Base-by-base conservation (phyloP, 2,329 filamentous ascomycete genomes). In the Colletotrichum truncatum region DNA sequence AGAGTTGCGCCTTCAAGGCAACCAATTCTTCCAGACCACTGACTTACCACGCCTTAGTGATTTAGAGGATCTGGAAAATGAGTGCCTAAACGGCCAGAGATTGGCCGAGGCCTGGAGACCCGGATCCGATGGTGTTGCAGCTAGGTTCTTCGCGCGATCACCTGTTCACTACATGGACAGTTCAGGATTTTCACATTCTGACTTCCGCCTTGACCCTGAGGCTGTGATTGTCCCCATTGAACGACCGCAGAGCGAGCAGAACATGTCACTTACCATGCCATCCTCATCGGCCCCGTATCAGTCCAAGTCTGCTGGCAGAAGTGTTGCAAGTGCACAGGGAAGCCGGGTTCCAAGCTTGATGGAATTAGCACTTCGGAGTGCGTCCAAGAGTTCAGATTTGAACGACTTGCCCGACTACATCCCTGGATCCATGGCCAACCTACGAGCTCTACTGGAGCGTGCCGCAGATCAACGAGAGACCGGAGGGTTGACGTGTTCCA, bases 1-100 rank as follows among this genome's bases (percentile, higher is more conserved):
- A 11, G 80, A 81, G 4, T 75, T 92, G n/a, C 80, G 79, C 25
- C 69, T 90, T 3, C 84, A 87, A 59, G 89, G 90, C 1, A 93
- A 93, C 70, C 87, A 87, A 0, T 89, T 91, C 65, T 78, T 84
- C 59, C 76, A 83, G 54, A 67, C 66, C 57, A 57, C 38, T 49
- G 38, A 61, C 26, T 39, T 48, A 38, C 34, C 53, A 25, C 55
- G 32, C 39, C 64, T 45, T 36, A 38, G 9, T 18, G 26, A 49
- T 4, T 30, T 59, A 34, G 52, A 48, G 4, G 48, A 14, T 4
- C 41, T 62, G 0, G 72, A 77, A 55, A 74, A 73, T 2, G 70
- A 66, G 18, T 46, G 4, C 61, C 63, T 69, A n/a, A 34, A 69
- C 11, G 57, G 43, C n/a, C 21, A 49, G 48, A 48, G 28, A 7